These are phyloP conservation scores for Cordyceps pruinosa DNA, from an alignment of 2,329 filamentous ascomycete species.

Conservation along the genomic window DNA sequence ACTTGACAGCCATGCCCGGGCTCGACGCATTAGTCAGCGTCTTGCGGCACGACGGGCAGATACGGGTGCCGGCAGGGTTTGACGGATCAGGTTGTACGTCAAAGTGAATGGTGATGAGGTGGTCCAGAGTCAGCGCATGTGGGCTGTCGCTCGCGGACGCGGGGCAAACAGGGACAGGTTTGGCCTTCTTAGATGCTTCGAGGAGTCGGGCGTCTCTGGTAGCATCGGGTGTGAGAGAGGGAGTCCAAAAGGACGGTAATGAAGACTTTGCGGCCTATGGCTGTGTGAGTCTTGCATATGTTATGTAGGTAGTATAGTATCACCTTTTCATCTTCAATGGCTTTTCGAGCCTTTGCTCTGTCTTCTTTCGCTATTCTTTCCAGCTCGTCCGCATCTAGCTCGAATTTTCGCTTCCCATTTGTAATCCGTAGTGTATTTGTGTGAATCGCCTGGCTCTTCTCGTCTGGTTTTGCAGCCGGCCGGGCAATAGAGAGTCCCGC, in stretches of 20 bases:
- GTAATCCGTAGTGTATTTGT: constrained; percentile 14
- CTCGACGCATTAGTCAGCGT: constrained; percentile 73
- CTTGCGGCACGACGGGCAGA: constrained; percentile 85
- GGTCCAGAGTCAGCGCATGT: constrained; percentile 73
- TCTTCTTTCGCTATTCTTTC: constrained; percentile 63
- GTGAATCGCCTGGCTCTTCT: constrained; percentile 18
- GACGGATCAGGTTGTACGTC: constrained; percentile 55
- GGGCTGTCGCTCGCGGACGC: constrained; percentile 58
- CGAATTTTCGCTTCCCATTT: constrained; percentile 62
- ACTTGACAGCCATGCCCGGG: constrained; percentile 77
- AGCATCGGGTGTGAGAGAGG: constrained; percentile 63
- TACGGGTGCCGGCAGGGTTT: constrained; percentile 34
- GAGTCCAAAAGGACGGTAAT: constrained; percentile 89
- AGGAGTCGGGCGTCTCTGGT: constrained; percentile 41
- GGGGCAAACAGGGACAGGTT: constrained; percentile 68
- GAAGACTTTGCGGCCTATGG: constrained; percentile 53
- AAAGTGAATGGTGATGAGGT: constrained; percentile 70
- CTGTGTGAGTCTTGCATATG: constrained; percentile 12
- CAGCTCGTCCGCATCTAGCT: constrained; percentile 68
- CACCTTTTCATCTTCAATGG: constrained; percentile 67
- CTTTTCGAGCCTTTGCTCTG: constrained; percentile 59
- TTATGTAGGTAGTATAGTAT: neutral
- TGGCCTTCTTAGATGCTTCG: constrained; percentile 52
- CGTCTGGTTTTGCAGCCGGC: constrained; percentile 25
- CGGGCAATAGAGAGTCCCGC: constrained; percentile 47